Conservation (phyloP, 768 basidiomycete genomes). For the Boletus tylopilopsis region DNA sequence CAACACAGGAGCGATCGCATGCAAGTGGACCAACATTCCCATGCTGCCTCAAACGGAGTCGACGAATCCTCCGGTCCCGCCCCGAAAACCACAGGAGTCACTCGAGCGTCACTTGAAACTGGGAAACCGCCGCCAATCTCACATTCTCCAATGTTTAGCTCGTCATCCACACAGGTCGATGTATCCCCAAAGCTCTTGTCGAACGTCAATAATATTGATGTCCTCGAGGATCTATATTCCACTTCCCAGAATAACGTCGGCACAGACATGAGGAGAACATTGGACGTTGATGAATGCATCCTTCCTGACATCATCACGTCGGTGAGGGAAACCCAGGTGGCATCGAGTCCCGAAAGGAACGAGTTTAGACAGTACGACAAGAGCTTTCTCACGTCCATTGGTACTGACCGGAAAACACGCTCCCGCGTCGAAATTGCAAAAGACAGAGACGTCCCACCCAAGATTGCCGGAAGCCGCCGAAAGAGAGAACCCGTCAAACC, state of each 20-base stretch:
- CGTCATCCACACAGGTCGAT: conserved; percentile 17
- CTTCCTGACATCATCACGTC: background rate
- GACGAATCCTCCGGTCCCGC: background rate
- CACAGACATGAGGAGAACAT: background rate
- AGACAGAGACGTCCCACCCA: conserved; percentile 5
- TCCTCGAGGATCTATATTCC: background rate
- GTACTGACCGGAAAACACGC: background rate
- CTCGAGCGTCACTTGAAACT: background rate
- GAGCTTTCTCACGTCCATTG: background rate
- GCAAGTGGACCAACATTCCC: conserved; percentile 11
- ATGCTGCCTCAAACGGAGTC: background rate
- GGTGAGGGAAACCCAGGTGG: background rate
- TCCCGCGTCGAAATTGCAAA: background rate
- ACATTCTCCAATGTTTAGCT: conserved; percentile 8
- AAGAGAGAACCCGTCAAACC: conserved; percentile 20
- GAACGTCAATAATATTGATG: conserved; percentile 4
- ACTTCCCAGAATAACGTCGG: background rate
- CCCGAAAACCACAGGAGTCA: background rate
- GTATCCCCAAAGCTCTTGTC: conserved; percentile 5
- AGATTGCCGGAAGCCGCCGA: conserved; percentile 24
- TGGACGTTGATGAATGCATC: background rate
- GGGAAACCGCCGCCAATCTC: background rate
- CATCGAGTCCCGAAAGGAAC: background rate
- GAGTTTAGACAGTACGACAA: background rate
- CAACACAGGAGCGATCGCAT: conserved; percentile 1